Evolutionary conservation across 2,329 filamentous ascomycete genomes (phyloP), one percentile per base, ranked within the genome.

Genomic region (Eutypa lata): DNA sequence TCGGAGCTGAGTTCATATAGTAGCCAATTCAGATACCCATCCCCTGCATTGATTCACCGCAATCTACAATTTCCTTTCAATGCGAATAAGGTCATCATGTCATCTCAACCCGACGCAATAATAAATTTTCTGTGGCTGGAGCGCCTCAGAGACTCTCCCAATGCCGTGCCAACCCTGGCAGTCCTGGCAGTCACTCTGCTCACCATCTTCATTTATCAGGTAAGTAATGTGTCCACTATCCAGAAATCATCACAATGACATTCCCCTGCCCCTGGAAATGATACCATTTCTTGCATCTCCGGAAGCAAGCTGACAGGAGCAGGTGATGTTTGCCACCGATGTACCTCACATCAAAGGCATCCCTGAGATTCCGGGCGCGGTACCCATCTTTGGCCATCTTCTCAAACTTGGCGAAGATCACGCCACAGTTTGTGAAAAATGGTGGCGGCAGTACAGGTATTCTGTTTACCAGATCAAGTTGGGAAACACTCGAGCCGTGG

Each of bases 401-500:
- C 69, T 78, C 6, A 68, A 73, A 24, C 72, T 81, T 2, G 78
- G 79, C 16, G 76, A 79, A 3, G 78, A 81, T 57, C 79, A 82
- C 64, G 78, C 79, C 19, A 77, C 73, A 8, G 67, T 73, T 2
- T 81, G 77, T 51, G 78, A 77, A 53, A 70, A 69, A 50, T 79
- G 76, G 75, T 78, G 75, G 75, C 69, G 70, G 16, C 64, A 76
- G 61, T 77, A 79, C 59, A 67, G 70, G 4, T 61, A 72, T 10
- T 75, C 76, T 2, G 71, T 78, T 46, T 80, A 77, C 59, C 77
- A 80, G 54, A 75, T 88, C 49, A 71, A 73, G 14, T 70, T 82
- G 1, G 78, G 78, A 11, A 81, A 81, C 57, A 80, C 73, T 1
- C 66, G 78, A 16, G 77, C 77, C 1, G 77, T 81, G 0, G 76